Base-by-base conservation (phyloP, 176 grass and related monocot species). In the Cocos nucifera region DNA sequence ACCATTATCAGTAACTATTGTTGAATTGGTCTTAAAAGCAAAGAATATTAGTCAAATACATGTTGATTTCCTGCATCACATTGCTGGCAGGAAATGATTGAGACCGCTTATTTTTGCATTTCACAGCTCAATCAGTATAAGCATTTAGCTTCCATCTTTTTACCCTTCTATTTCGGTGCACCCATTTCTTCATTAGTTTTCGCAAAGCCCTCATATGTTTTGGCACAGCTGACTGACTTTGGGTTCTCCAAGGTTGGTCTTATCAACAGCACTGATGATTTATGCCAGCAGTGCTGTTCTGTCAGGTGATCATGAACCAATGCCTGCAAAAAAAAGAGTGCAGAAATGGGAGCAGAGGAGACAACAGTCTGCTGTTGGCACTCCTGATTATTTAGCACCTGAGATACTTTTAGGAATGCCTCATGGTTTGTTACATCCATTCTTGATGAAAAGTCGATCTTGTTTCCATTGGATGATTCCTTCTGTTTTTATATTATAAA, bases 191-290 rank as follows among this genome's bases (percentile, higher is more conserved):
- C 32, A 39, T 39, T 39, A 39, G 32, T 39, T 10, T 1, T 39
- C 1, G 12, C 32, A 39, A 39, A 39, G 9, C 32, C 9, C n/a
- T 20, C 66, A 55, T 24, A 26, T 61, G 17, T 73, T 54, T n/a
- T 66, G 22, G 9, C 24, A 14, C 64, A 88, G 86, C 69, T 97
- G 59, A 97, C 87, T 23, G 92, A 97, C 76, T 97, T 97, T 63
- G 92, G 92, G 69, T 75, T 97, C 17, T 97, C 92, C 10, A 97
- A 88, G 55, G 92, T 97, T 49, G 92, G 92, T 28, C 82, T 97
- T 19, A 97, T 97, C 79, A 97, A 97, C 76, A 97, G 92, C 84
- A 97, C 92, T 16, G 87, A 97, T 58, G 87, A 97, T 64, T 78
- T 97, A 71, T 52, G 84, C 85, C 3, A 97, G 92, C 67, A 79